A percentile compares a stretch with the other conserved stretches of the same genome.
These are phyloP conservation scores for Phytophthora quininea DNA, from an alignment of 352 stramenopile species.

Conservation along the genomic window DNA sequence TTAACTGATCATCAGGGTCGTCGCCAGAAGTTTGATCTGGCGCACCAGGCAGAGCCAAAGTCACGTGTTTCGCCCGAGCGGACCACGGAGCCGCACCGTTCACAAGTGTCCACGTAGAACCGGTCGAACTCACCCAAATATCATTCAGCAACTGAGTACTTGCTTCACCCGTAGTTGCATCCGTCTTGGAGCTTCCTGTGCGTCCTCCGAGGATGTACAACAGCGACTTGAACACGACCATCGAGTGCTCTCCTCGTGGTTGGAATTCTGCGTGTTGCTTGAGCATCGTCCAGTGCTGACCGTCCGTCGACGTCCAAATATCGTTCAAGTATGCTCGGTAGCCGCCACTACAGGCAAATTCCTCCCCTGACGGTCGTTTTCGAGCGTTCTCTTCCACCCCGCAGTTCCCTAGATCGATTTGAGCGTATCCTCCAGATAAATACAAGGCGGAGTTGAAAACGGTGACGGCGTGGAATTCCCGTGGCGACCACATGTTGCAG, in stretches of 20 bases:
- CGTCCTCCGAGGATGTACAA: slow-evolving; percentile 70
- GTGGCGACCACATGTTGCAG: slow-evolving; percentile 81
- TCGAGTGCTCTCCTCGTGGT: slow-evolving; percentile 69
- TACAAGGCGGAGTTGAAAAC: slow-evolving; percentile 52
- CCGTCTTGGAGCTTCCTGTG: slow-evolving; percentile 34
- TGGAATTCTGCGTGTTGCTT: slow-evolving; percentile 47
- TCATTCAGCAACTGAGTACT: slow-evolving; percentile 64
- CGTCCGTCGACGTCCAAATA: slow-evolving; percentile 71
- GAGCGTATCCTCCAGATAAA: slow-evolving; percentile 67
- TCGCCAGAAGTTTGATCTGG: slow-evolving; percentile 50
- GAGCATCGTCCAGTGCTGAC: slow-evolving; percentile 60
- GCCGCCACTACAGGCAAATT: slow-evolving; percentile 67
- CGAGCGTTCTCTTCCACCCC: slow-evolving; percentile 60
- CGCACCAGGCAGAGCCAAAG: slow-evolving; percentile 44
- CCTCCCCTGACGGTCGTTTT: slow-evolving; percentile 56
- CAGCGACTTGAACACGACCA: slow-evolving; percentile 61
- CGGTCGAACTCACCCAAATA: slow-evolving; percentile 64
- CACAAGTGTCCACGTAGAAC: slow-evolving; percentile 47
- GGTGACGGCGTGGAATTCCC: slow-evolving; percentile 70
- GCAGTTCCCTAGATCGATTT: slow-evolving; percentile 69
- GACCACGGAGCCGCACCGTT: slow-evolving; percentile 47
- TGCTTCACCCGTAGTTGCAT: slow-evolving; percentile 20
- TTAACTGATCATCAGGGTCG: slow-evolving; percentile 51
- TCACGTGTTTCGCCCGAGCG: slow-evolving; percentile 59
- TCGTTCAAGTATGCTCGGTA: slow-evolving; percentile 77